These are phyloP conservation scores for Linum lewisii DNA, from an alignment of 345 rosid species.

Conservation along the genomic window DNA sequence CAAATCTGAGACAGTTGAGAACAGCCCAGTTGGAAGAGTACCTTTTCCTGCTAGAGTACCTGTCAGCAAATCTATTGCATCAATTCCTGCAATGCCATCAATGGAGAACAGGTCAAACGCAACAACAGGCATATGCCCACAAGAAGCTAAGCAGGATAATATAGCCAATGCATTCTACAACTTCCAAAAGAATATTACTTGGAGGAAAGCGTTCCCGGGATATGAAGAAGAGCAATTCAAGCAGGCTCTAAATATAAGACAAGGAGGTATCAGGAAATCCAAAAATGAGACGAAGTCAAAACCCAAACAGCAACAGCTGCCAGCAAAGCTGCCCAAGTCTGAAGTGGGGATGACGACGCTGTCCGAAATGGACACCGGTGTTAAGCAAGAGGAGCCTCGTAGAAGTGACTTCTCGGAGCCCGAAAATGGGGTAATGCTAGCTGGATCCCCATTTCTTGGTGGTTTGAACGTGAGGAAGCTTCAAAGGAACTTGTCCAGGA, in stretches of 20 bases:
- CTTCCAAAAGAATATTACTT: slow-evolving; percentile 40
- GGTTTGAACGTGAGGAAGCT: slow-evolving; percentile 38
- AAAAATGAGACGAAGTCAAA: slow-evolving; percentile 53
- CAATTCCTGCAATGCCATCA: slow-evolving; percentile 32
- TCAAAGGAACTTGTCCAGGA: slow-evolving; percentile 39
- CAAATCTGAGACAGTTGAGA: slow-evolving; percentile 47
- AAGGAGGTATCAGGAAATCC: slow-evolving; percentile 63
- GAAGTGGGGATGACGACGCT: slow-evolving; percentile 39
- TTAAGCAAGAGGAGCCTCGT: slow-evolving; percentile 45
- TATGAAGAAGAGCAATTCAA: slow-evolving; percentile 72
- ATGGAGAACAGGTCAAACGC: slow-evolving; percentile 29
- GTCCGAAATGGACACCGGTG: slow-evolving; percentile 34
- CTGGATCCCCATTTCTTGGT: slow-evolving; percentile 29
- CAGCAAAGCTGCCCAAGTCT: slow-evolving; percentile 41
- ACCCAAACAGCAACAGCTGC: slow-evolving; percentile 52
- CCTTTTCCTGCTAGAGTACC: slow-evolving; percentile 87
- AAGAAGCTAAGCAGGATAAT: slow-evolving; percentile 34
- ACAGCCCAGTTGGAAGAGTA: slow-evolving; percentile 40
- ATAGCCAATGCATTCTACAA: slow-evolving; percentile 34
- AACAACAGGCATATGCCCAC: slow-evolving; percentile 14
- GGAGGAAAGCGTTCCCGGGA: slow-evolving; percentile 46
- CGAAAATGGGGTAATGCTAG: slow-evolving; percentile 43
- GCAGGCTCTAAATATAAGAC: slow-evolving; percentile 67
- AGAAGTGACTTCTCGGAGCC: slow-evolving; percentile 65
- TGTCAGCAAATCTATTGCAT: slow-evolving; percentile 44